phyloP scores from a whole-genome alignment of 2,329 filamentous ascomycete genomes.

The Scedosporium dehoogii region DNA sequence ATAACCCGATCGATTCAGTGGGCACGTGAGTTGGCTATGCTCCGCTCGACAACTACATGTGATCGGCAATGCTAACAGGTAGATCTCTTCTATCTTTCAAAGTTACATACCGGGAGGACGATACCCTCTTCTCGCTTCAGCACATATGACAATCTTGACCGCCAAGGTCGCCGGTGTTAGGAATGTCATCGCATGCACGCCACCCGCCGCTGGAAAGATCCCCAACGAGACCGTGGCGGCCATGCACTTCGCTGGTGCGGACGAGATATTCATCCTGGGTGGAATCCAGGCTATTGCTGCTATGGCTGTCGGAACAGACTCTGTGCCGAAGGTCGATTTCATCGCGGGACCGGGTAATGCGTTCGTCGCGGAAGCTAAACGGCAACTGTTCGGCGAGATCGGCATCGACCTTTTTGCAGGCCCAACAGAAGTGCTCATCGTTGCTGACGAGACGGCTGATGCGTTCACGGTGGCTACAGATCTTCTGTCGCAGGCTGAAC shows the following conservation, averaged over 20 bases:
- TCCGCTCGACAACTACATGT: too few relatives aligned
- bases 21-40: constrained; percentile 23
- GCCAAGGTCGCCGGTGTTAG: constrained; percentile 42
- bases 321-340: constrained; percentile 38
- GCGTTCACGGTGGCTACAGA: constrained; percentile 34
- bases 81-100: constrained; percentile 2
- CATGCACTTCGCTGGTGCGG: constrained; percentile 23
- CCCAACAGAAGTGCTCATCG: constrained; percentile 41
- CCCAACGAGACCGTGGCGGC: constrained; percentile 39
- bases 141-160: constrained; percentile 46
- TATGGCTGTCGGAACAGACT: constrained; percentile 40
- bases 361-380: constrained; percentile 44
- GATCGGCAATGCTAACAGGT: constrained; percentile 11
- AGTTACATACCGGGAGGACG: constrained; percentile 39
- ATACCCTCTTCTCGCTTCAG: constrained; percentile 41
- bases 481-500: constrained; percentile 38
- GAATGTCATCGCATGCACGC: constrained; percentile 40
- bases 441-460: constrained; percentile 36
- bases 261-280: constrained; percentile 39
- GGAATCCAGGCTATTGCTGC: constrained; percentile 42
- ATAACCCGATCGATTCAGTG: constrained; percentile 34
- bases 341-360: constrained; percentile 43
- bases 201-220: constrained; percentile 36
- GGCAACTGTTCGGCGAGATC: constrained; percentile 41
- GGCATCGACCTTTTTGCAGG: constrained; percentile 43